phyloP scores from a whole-genome alignment of 768 basidiomycete genomes.

The Cystoderma amianthinum region DNA sequence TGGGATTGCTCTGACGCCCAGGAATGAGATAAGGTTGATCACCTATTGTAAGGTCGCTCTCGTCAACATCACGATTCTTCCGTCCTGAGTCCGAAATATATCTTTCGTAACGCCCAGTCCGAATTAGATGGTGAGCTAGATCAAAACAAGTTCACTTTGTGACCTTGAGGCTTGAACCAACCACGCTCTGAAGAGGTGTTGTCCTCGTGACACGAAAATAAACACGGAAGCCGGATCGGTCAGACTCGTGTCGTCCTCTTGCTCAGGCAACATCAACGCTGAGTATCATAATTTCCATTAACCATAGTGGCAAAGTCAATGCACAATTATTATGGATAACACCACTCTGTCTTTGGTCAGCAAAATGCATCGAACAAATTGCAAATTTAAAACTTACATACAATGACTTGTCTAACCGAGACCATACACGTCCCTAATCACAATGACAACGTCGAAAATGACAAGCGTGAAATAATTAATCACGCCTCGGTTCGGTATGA shows the following conservation, averaged over 20 bases:
- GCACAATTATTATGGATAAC: no score
- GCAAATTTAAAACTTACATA: background rate
- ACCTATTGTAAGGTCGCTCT: conserved; percentile 15
- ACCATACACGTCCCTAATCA: no score
- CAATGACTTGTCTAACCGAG: background rate
- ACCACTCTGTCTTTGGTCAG: no score
- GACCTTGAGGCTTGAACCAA: background rate
- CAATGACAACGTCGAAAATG: no score
- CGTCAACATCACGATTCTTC: conserved; percentile 7
- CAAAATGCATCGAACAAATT: background rate
- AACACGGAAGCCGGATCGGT: conserved; percentile 23
- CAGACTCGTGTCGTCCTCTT: conserved; percentile 16
- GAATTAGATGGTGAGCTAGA: conserved; percentile 11
- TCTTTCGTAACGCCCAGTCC: conserved; percentile 3
- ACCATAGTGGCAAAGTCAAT: no score
- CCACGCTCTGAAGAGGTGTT: background rate
- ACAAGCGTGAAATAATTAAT: no score
- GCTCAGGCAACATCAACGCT: conserved; percentile 6
- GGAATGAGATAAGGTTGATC: conserved; percentile 17
- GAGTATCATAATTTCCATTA: no score
- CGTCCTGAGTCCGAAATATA: conserved; percentile 1
- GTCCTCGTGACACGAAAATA: conserved; percentile 6
- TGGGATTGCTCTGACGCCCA: conserved; percentile 9
- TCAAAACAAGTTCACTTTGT: conserved; percentile 15
- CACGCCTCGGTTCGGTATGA: no score